These are phyloP conservation scores for Fusarium sp. DNA, from an alignment of 2,329 filamentous ascomycete genomes.

Conservation along the genomic window DNA sequence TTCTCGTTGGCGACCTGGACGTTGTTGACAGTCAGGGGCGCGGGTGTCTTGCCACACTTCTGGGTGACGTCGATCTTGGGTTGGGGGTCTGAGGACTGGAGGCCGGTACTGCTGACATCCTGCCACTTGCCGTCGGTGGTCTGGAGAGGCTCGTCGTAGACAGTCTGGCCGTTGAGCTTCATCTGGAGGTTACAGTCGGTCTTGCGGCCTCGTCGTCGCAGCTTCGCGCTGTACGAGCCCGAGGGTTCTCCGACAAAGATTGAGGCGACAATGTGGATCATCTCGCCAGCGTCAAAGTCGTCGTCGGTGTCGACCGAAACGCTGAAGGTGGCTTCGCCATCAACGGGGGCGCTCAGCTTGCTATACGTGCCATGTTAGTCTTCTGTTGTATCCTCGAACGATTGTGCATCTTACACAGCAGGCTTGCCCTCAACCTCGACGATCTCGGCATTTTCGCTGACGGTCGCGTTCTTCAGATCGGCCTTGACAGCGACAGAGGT, in stretches of 20 bases:
- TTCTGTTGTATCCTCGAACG: not conserved
- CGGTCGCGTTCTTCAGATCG: slow-evolving; percentile 24
- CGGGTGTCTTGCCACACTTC: slow-evolving; percentile 19
- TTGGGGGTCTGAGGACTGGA: slow-evolving; percentile 17
- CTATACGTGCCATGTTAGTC: not conserved
- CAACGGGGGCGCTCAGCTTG: slow-evolving; percentile 22
- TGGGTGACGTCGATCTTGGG: slow-evolving; percentile 27
- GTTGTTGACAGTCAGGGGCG: slow-evolving; percentile 24
- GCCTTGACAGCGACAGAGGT: slow-evolving; percentile 10
- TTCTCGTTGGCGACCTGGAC: slow-evolving; percentile 24
- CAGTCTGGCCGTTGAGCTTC: slow-evolving; percentile 17
- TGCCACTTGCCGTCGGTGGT: slow-evolving; percentile 29
- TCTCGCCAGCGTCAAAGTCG: slow-evolving; percentile 13
- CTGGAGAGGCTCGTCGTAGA: slow-evolving; percentile 23
- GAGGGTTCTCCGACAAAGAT: slow-evolving; percentile 25
- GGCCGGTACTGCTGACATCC: slow-evolving; percentile 24
- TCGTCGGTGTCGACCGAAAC: slow-evolving; percentile 15
- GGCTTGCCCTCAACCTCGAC: slow-evolving; percentile 25
- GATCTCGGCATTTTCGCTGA: slow-evolving; percentile 26
- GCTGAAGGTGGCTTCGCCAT: slow-evolving; percentile 24
- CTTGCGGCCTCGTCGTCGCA: slow-evolving; percentile 16
- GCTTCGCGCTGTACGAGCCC: slow-evolving; percentile 17
- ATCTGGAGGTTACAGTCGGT: slow-evolving; percentile 27
- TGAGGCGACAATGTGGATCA: slow-evolving; percentile 25
- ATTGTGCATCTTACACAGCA: slow-evolving; percentile 7